Percentiles rank a stretch among this genome's conserved stretches.
phyloP scores from a whole-genome alignment of 306 rosid species.

The Psophocarpus tetragonolobus region DNA sequence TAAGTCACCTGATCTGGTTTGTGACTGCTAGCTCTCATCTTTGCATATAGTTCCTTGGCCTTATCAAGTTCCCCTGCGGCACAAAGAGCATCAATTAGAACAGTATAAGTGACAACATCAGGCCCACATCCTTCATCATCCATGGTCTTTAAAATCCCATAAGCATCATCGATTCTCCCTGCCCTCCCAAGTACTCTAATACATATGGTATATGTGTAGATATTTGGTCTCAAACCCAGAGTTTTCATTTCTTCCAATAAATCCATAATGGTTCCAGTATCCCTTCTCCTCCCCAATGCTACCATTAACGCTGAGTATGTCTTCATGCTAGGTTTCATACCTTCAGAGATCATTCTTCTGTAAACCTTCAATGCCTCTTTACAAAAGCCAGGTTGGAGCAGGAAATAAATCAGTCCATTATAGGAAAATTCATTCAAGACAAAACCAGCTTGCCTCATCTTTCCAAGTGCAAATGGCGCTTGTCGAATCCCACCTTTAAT shows the following conservation, averaged over 20 bases:
- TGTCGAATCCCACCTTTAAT: conserved; percentile 81
- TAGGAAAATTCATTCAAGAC: conserved; percentile 87
- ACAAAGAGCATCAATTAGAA: conserved; percentile 92
- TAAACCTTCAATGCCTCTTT: conserved; percentile 80
- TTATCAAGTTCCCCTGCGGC: conserved; percentile 67
- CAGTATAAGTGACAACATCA: conserved; percentile 88
- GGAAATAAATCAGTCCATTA: conserved; percentile 80
- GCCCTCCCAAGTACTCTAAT: conserved; percentile 90
- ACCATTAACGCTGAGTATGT: conserved; percentile 93
- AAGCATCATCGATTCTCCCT: conserved; percentile 79
- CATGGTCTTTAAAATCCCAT: conserved; percentile 73
- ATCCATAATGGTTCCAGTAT: conserved; percentile 64
- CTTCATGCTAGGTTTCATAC: conserved; percentile 85
- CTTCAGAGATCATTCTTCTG: conserved; percentile 69
- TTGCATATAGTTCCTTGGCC: conserved; percentile 62
- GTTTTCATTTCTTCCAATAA: conserved; percentile 78
- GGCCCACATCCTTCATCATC: conserved; percentile 87
- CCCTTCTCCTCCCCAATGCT: conserved; percentile 85
- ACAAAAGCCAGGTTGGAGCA: conserved; percentile 68
- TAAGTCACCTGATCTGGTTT: conserved; percentile 85
- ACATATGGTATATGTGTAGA: conserved; percentile 89
- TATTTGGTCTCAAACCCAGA: conserved; percentile 86
- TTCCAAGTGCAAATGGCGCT: conserved; percentile 59
- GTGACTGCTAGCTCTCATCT: conserved; percentile 73
- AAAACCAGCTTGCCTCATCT: conserved; percentile 72